Percentiles rank a stretch among this genome's conserved stretches.
These are phyloP conservation scores for Trichoderma cornu-damae DNA, from an alignment of 2,329 filamentous ascomycete species.

Conservation along the genomic window DNA sequence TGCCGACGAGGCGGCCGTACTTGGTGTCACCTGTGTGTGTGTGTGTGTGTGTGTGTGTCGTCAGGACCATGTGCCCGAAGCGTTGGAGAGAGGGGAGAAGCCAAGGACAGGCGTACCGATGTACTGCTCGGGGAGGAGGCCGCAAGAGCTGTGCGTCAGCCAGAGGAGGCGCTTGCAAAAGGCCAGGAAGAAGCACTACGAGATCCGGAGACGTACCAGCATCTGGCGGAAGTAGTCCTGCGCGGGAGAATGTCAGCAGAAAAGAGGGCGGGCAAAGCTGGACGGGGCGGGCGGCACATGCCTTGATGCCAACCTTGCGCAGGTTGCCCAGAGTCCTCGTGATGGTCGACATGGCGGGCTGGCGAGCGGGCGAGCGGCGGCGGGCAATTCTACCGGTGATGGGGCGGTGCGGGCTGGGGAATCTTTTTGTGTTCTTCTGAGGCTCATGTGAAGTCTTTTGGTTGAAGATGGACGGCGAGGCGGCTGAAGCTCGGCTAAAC, in stretches of 20 bases:
- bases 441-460: conserved; percentile 13
- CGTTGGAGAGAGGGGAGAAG: not conserved
- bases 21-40: conserved; percentile 79
- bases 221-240: conserved; percentile 91
- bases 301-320: conserved; percentile 83
- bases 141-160: conserved; percentile 20
- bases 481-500: conserved; percentile 31
- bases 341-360: conserved; percentile 82
- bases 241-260: conserved; percentile 20
- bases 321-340: conserved; percentile 81
- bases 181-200: conserved; percentile 18
- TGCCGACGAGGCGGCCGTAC: conserved; percentile 76
- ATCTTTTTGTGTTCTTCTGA: conserved; percentile 7
- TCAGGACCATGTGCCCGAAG: not conserved
- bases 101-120: conserved; percentile 43
- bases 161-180: conserved; percentile 24
- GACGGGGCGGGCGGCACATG: conserved; percentile 34
- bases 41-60: conserved; percentile 32
- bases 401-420: not conserved
- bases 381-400: conserved; percentile 26
- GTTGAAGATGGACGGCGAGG: conserved; percentile 8
- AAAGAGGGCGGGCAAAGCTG: conserved; percentile 9
- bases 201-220: conserved; percentile 60
- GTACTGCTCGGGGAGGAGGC: conserved; percentile 39
- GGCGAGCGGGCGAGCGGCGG: no score